Percentiles rank a stretch among this genome's conserved stretches.
These are phyloP conservation scores for Wickerhamiella kurtzmanii DNA, from an alignment of 805 yeast species.

Conservation along the genomic window DNA sequence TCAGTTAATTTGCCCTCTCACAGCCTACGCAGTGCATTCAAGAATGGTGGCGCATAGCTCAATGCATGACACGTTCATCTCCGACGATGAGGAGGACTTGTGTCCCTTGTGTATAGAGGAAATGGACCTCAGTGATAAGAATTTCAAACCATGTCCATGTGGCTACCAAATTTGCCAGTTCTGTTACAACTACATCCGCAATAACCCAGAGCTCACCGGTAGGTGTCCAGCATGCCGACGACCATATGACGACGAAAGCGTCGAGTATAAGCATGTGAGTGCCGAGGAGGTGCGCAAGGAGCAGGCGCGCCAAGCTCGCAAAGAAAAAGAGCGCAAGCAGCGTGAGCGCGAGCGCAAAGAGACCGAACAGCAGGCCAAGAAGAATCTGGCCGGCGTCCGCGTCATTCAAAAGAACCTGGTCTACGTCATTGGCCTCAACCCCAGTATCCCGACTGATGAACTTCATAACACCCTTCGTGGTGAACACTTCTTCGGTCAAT, in stretches of 20 bases:
- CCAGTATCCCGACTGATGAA: conserved; percentile 73
- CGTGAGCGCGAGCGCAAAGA: conserved; percentile 86
- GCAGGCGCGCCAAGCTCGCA: conserved; percentile 65
- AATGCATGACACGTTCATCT: conserved; percentile 39
- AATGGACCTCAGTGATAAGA: conserved; percentile 90
- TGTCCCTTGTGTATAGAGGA: conserved; percentile 96
- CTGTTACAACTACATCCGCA: conserved; percentile 91
- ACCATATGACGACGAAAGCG: conserved; percentile 81
- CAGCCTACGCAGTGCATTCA: too few species aligned
- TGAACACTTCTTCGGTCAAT: conserved; percentile 95
- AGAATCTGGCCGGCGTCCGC: conserved; percentile 91
- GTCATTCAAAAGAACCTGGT: conserved; percentile 97
- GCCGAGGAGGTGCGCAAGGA: conserved; percentile 80
- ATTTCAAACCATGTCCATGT: conserved; percentile 98
- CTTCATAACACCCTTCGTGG: conserved; percentile 69
- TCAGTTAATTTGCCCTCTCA: too few species aligned
- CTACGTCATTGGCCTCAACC: conserved; percentile 88
- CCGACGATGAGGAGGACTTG: conserved; percentile 70
- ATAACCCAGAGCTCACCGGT: conserved; percentile 89
- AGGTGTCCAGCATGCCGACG: conserved; percentile 97
- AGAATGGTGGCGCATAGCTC: background rate
- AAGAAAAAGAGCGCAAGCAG: conserved; percentile 60
- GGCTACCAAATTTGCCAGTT: conserved; percentile 98
- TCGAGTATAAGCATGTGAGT: conserved; percentile 70
- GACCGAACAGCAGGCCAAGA: conserved; percentile 59